Evolutionary conservation across 164 flowering plant genomes (phyloP).

Genomic region (Vitis amurensis): DNA sequence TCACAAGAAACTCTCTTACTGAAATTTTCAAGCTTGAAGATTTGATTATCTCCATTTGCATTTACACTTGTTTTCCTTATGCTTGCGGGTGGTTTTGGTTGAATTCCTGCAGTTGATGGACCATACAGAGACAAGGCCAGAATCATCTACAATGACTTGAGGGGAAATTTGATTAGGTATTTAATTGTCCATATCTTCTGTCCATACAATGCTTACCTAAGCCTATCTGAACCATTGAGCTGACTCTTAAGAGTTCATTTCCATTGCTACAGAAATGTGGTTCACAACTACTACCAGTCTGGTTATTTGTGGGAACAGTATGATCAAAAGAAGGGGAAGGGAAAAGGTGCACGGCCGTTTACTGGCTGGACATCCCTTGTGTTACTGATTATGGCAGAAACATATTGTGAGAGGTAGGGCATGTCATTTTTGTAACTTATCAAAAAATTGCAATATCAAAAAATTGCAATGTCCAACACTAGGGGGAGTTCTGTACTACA

Average conservation of each 20-base stretch:
- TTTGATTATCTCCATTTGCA: background rate
- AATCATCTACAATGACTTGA: conserved; percentile 60
- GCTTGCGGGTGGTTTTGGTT: background rate
- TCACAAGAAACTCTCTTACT: too few relatives aligned
- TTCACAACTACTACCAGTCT: conserved; percentile 55
- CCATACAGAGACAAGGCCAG: conserved; percentile 50
- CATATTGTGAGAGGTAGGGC: conserved; percentile 30
- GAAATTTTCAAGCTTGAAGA: background rate
- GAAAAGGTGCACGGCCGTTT: conserved; percentile 83
- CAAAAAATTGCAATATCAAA: too few relatives aligned
- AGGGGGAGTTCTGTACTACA: too few relatives aligned
- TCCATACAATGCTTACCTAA: background rate
- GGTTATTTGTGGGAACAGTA: conserved; percentile 98
- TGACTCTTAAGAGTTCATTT: background rate
- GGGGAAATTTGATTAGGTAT: conserved; percentile 84
- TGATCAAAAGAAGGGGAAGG: conserved; percentile 78
- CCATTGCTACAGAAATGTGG: conserved; percentile 65
- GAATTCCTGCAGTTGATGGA: conserved; percentile 35
- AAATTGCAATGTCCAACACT: too few relatives aligned
- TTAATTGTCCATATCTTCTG: background rate
- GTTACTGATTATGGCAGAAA: conserved; percentile 84
- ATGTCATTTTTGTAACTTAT: background rate
- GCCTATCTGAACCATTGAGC: background rate
- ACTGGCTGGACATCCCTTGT: conserved; percentile 97
- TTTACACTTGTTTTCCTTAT: background rate